These are phyloP conservation scores for Penicillium mononematosum DNA, from an alignment of 495 filamentous ascomycete species.

Conservation along the genomic window DNA sequence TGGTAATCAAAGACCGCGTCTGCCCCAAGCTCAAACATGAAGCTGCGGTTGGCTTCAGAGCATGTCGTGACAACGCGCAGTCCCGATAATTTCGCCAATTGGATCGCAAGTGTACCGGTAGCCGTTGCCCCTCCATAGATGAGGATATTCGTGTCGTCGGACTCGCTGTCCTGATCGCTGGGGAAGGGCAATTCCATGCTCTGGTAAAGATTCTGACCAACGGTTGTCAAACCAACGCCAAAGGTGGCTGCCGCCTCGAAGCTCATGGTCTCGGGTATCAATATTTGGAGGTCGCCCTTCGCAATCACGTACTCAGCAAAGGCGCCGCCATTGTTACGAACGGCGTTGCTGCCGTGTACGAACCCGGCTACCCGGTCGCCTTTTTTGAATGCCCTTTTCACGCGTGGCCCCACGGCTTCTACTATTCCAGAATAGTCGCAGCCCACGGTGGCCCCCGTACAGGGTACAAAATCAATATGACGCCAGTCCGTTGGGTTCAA, in stretches of 20 bases:
- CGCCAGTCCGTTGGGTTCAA: constrained; percentile 60
- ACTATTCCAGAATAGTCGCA: constrained; percentile 58
- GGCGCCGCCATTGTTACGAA: constrained; percentile 46
- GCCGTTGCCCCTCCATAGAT: constrained; percentile 47
- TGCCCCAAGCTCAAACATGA: constrained; percentile 38
- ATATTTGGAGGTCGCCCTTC: constrained; percentile 48
- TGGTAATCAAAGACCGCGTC: constrained; percentile 43
- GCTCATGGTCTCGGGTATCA: constrained; percentile 49
- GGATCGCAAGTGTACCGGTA: constrained; percentile 43
- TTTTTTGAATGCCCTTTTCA: constrained; percentile 34
- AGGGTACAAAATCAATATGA: constrained; percentile 35
- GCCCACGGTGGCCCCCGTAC: constrained; percentile 43
- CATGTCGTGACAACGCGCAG: constrained; percentile 42
- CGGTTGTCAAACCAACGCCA: constrained; percentile 49
- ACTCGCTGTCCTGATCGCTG: constrained; percentile 2
- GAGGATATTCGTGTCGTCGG: constrained; percentile 24
- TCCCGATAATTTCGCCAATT: constrained; percentile 42
- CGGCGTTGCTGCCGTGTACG: constrained; percentile 46
- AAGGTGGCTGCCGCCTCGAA: constrained; percentile 55
- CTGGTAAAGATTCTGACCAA: constrained; percentile 36
- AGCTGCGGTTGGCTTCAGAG: constrained; percentile 34
- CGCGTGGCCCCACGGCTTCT: constrained; percentile 48
- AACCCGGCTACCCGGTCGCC: constrained; percentile 55
- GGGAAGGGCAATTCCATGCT: constrained; percentile 28
- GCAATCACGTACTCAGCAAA: constrained; percentile 54